Base-by-base conservation (phyloP, 2,329 filamentous ascomycete species). In the Chaetomiaceae sp. region DNA sequence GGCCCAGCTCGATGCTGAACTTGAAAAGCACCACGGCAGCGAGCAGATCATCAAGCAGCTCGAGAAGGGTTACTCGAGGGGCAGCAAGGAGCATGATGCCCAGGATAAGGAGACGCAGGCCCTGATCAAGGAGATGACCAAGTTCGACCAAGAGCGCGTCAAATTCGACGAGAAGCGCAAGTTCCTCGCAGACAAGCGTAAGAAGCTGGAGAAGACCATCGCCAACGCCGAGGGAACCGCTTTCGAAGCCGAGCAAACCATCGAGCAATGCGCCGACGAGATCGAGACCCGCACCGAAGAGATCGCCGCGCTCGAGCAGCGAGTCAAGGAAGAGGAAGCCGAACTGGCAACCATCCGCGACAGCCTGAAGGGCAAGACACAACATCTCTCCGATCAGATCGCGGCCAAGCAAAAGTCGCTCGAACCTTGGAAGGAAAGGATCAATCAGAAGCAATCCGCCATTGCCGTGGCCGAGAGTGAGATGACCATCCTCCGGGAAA, bases 141-240 rank as follows among this genome's bases (percentile, higher is more conserved):
- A 91, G 65, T 90, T 95, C 55, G 95, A 99, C 64, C 96, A 97
- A 65, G 93, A 97, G 65, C 85, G 85, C 19, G 93, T 99, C 69
- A 99, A 99, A 65, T 91, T 95, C 59, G 92, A 97, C 58, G 95
- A 99, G 69, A 97, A 97, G 75, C 86, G 86, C 67, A 99, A 99
- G 66, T 97, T 97, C 68, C 72, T 99, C 58, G 75, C 80, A 2
- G 86, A 85, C 63, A 99, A 99, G 73, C 85, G 88, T 62, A 96
- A 93, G 74, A 99, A 99, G 71, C 78, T 96, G 13, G 89, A 97
- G 59, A 97, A 96, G 72, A 81, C 86, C 0, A 87, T 93, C 55
- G 77, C 83, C 48, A 86, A 84, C 40, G 89, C 88, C 53, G 87
- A 88, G 56, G 83, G 85, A 51, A 82, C 86, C 5, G 80, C 82